phyloP scores from a whole-genome alignment of 306 rosid species.

The Vigna unguiculata region DNA sequence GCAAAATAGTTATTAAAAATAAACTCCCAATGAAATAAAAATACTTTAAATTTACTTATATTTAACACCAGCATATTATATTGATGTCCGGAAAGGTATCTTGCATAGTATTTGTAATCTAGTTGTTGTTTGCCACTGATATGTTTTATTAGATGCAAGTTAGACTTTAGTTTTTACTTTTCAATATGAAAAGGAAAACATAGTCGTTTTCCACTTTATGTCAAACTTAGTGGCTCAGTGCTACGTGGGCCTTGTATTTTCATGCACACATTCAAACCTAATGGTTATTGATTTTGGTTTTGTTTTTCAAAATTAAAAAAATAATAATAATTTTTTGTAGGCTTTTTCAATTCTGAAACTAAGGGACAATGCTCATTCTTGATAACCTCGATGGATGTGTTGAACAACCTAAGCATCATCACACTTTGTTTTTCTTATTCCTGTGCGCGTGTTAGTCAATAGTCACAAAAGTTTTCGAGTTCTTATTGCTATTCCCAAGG shows the following conservation, averaged over 20 bases:
- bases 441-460: neutral
- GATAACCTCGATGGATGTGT: neutral
- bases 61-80: too few relatives aligned
- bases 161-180: neutral
- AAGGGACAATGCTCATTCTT: neutral
- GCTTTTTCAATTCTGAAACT: too few relatives aligned
- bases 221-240: slow-evolving; percentile 35
- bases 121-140: neutral
- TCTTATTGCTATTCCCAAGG: neutral
- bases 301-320: too few relatives aligned
- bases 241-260: slow-evolving; percentile 37
- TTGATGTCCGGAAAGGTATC: too few relatives aligned
- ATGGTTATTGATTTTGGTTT: too few relatives aligned
- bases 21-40: too few relatives aligned
- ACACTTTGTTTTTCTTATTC: neutral
- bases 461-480: neutral
- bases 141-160: neutral
- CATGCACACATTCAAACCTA: too few relatives aligned
- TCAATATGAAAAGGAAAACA: slow-evolving; percentile 5
- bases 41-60: too few relatives aligned
- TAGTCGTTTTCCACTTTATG: slow-evolving; percentile 33
- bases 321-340: too few relatives aligned
- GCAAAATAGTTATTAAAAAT: too few relatives aligned
- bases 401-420: neutral
- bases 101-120: too few relatives aligned